Conservation (phyloP, 306 rosid species). For the Trifolium repens region DNA sequence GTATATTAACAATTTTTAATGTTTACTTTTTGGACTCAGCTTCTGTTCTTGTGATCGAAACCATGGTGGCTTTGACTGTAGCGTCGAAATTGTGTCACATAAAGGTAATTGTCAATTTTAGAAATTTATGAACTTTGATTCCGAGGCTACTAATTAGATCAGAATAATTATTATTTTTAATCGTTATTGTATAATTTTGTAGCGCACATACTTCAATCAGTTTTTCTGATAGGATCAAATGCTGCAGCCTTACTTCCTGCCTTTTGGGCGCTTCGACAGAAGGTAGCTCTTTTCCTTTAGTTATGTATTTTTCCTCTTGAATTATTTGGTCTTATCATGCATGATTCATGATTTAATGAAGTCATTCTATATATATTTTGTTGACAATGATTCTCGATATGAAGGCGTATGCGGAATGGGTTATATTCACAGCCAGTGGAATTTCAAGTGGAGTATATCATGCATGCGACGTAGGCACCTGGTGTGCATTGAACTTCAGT, state of each 20-base stretch:
- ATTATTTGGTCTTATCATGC: slow-evolving; percentile 15
- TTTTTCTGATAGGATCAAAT: slow-evolving; percentile 84
- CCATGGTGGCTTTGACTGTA: slow-evolving; percentile 98
- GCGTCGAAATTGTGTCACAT: slow-evolving; percentile 77
- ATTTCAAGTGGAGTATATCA: slow-evolving; percentile 86
- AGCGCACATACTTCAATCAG: slow-evolving; percentile 84
- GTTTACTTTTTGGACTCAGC: slow-evolving; percentile 55
- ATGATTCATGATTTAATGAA: slow-evolving; percentile 28
- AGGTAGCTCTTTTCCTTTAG: slow-evolving; percentile 56
- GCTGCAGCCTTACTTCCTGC: slow-evolving; percentile 92
- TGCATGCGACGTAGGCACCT: slow-evolving; percentile 97
- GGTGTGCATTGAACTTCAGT: slow-evolving; percentile 76
- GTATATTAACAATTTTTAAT: slow-evolving; percentile 14
- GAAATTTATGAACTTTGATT: slow-evolving; percentile 26
- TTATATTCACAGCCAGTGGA: slow-evolving; percentile 84
- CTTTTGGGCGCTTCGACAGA: slow-evolving; percentile 83
- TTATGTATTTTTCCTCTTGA: slow-evolving; percentile 13
- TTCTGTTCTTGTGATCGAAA: slow-evolving; percentile 85
- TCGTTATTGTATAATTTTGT: slow-evolving; percentile 38
- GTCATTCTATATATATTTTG: slow-evolving; percentile 3
- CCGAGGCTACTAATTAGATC: neutral
- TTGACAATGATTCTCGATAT: slow-evolving; percentile 38
- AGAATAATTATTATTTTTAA: neutral
- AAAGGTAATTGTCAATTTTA: slow-evolving; percentile 62
- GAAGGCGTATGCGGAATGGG: slow-evolving; percentile 94